Conservation (phyloP, 148 eudicot genomes). For the Diospyros lotus region DNA sequence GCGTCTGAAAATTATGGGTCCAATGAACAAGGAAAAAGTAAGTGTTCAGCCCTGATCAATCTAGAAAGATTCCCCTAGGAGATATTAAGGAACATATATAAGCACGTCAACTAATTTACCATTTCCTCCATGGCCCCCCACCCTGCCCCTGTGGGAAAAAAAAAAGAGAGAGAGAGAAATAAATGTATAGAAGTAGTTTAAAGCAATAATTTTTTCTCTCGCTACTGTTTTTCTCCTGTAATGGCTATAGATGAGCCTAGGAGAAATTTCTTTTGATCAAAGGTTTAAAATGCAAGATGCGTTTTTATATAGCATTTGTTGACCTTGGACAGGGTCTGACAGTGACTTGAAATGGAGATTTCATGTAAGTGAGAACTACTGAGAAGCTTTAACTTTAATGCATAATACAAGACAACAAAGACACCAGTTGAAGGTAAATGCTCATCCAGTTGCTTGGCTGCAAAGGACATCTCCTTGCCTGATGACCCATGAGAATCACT, state of each 20-base stretch:
- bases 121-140: too few relatives aligned
- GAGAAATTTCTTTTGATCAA: background rate
- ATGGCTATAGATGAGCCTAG: background rate
- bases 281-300: background rate
- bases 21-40: too few relatives aligned
- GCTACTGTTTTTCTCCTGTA: background rate
- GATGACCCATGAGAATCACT: background rate
- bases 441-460: background rate
- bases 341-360: background rate
- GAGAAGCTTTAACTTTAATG: background rate
- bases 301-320: background rate
- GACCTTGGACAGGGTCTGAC: background rate
- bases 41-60: too few relatives aligned
- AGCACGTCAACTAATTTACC: too few relatives aligned
- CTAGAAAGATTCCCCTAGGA: too few relatives aligned
- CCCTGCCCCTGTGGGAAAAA: too few relatives aligned
- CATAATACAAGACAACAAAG: background rate
- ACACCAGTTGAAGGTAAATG: background rate
- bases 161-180: background rate
- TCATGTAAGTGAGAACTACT: background rate
- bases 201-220: background rate
- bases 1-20: too few relatives aligned
- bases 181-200: background rate
- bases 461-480: background rate
- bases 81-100: too few relatives aligned